These are phyloP conservation scores for Sphaerosporella brunnea DNA, from an alignment of 495 filamentous ascomycete species.

Conservation along the genomic window DNA sequence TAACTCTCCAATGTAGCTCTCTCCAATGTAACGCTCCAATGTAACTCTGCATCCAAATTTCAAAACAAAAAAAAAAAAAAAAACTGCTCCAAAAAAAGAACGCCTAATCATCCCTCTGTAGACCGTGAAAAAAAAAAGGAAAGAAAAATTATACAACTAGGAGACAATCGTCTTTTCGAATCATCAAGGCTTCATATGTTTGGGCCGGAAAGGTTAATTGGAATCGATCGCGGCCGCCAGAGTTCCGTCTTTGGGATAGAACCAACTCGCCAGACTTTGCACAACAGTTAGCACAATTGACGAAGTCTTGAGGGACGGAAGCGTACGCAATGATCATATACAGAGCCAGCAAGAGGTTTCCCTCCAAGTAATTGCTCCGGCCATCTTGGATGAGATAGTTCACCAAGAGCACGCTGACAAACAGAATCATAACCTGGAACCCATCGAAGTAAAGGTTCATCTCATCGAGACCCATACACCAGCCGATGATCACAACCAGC, in stretches of 20 bases:
- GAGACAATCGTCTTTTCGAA: too few species aligned
- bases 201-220: too few species aligned
- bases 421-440: constrained; percentile 65
- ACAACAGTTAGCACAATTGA: not conserved
- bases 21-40: too few species aligned
- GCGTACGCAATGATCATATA: constrained; percentile 52
- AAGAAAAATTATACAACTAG: too few species aligned
- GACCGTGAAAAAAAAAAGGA: too few species aligned
- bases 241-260: constrained; percentile 17
- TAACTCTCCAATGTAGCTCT: too few species aligned
- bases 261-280: constrained; percentile 14
- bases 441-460: constrained; percentile 69
- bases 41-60: too few species aligned
- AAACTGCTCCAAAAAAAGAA: too few species aligned
- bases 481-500: constrained; percentile 59
- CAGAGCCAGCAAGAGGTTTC: constrained; percentile 51
- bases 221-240: constrained; percentile 9
- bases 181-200: too few species aligned
- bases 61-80: too few species aligned
- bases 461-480: constrained; percentile 48
- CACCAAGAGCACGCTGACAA: constrained; percentile 59
- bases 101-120: too few species aligned
- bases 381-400: constrained; percentile 64
- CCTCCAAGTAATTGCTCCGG: constrained; percentile 52
- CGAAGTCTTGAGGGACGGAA: not conserved